A percentile compares a stretch with the other conserved stretches of the same genome.
phyloP scores from a whole-genome alignment of 352 stramenopile species.

The Phytopythium chamaehyphon region DNA sequence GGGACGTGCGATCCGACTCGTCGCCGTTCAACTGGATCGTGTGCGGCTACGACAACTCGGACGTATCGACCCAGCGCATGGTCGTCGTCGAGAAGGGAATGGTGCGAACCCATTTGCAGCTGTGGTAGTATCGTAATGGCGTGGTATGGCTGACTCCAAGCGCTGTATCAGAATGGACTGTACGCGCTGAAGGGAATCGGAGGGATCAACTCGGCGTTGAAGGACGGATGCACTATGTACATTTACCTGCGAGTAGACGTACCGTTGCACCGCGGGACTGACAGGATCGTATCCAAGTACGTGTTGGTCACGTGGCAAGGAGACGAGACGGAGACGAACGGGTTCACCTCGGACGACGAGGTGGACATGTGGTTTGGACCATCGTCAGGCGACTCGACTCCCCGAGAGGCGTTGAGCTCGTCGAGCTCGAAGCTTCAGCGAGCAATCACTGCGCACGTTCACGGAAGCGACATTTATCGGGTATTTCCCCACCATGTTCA shows the following conservation, averaged over 20 bases:
- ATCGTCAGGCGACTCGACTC: slow-evolving; percentile 23
- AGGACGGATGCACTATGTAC: slow-evolving; percentile 84
- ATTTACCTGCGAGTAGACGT: slow-evolving; percentile 89
- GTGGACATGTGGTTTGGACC: slow-evolving; percentile 50
- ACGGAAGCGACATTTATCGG: slow-evolving; percentile 82
- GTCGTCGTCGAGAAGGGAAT: slow-evolving; percentile 84
- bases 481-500: slow-evolving; percentile 88
- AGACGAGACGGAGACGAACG: slow-evolving; percentile 35
- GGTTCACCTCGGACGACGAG: slow-evolving; percentile 76
- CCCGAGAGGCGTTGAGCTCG: slow-evolving; percentile 33
- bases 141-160: not conserved
- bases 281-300: slow-evolving; percentile 85
- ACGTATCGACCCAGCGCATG: slow-evolving; percentile 58
- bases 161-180: slow-evolving; percentile 50
- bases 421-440: slow-evolving; percentile 78
- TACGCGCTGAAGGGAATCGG: slow-evolving; percentile 82
- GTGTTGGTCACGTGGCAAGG: slow-evolving; percentile 85
- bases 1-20: slow-evolving; percentile 77
- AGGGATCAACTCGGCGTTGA: slow-evolving; percentile 66
- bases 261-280: slow-evolving; percentile 72
- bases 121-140: not conserved
- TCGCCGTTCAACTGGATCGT: slow-evolving; percentile 85
- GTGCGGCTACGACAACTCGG: slow-evolving; percentile 68
- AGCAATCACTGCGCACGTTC: slow-evolving; percentile 72
- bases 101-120: slow-evolving; percentile 31